Percentiles rank a stretch among this genome's conserved stretches.
Conservation (phyloP, 306 rosid genomes). For the Citrullus mucosospermus region DNA sequence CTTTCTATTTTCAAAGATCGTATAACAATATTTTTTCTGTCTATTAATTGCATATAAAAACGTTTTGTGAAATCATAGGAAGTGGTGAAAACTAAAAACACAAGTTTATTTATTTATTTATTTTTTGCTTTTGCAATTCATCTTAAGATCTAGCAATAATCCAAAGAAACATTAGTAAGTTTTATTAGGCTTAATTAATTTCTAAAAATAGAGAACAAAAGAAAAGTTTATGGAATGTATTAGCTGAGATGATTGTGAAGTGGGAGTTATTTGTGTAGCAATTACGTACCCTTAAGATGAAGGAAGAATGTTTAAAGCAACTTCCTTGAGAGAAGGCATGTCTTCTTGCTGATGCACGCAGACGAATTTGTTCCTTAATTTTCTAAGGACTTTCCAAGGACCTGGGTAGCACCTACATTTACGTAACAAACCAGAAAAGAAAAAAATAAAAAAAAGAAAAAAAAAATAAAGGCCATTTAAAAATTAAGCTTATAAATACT, state of each 20-base stretch:
- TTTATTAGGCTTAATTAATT: too few species aligned
- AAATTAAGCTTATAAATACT: too few species aligned
- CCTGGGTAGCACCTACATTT: constrained; percentile 67
- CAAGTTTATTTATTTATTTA: not conserved
- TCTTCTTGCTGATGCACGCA: constrained; percentile 66
- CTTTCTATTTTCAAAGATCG: too few species aligned
- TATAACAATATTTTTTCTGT: too few species aligned
- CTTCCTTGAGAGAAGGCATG: constrained; percentile 93
- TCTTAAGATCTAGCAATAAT: too few species aligned
- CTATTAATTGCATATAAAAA: too few species aligned
- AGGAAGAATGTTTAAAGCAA: constrained; percentile 85
- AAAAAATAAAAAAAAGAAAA: too few species aligned
- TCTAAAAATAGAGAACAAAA: not conserved
- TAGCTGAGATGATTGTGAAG: constrained; percentile 1
- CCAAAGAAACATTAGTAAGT: not conserved
- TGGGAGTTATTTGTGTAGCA: not conserved
- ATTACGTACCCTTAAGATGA: constrained; percentile 28
- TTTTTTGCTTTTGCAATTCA: not conserved
- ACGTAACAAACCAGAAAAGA: not conserved
- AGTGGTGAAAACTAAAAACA: not conserved
- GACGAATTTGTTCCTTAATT: constrained; percentile 24
- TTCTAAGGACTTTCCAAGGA: constrained; percentile 80
- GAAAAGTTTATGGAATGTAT: not conserved
- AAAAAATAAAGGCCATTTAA: too few species aligned
- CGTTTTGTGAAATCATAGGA: not conserved